Evolutionary conservation across 352 stramenopile species (phyloP).

Genomic region (Globisporangium megalacanthum): DNA sequence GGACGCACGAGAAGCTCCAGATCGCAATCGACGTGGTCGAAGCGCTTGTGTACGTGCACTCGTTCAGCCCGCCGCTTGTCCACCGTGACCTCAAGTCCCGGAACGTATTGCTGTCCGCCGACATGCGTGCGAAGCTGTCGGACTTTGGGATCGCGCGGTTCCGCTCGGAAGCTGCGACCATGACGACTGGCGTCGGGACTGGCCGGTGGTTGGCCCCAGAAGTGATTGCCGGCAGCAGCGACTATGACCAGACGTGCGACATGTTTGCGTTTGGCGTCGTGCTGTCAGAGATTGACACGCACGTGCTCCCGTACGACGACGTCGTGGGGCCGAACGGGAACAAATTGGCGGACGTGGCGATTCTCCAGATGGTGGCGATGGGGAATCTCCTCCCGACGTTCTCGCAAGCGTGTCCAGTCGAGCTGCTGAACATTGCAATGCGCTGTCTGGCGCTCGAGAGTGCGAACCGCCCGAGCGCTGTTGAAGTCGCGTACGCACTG

Average conservation of each 20-base stretch:
- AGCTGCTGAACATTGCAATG: constrained; percentile 28
- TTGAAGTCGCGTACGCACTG: constrained; percentile 44
- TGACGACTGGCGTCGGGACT: constrained; percentile 48
- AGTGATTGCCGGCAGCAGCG: constrained; percentile 26
- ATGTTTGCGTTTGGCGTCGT: constrained; percentile 17
- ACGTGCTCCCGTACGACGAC: constrained; percentile 49
- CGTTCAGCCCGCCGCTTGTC: constrained; percentile 14
- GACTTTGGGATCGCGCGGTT: constrained; percentile 55
- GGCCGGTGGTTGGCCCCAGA: constrained; percentile 30
- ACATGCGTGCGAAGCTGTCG: constrained; percentile 47
- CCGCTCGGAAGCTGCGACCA: constrained; percentile 32
- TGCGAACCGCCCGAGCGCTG: constrained; percentile 32
- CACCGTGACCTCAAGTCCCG: constrained; percentile 19
- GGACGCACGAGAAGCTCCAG: constrained; percentile 5
- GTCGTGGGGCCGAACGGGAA: constrained; percentile 20
- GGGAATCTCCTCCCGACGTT: constrained; percentile 42
- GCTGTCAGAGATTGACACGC: constrained; percentile 15
- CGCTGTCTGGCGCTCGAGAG: constrained; percentile 36
- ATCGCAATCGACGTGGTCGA: constrained; percentile 19
- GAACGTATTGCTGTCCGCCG: constrained; percentile 19
- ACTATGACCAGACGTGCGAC: constrained; percentile 30
- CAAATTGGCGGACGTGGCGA: constrained; percentile 31
- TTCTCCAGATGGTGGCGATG: constrained; percentile 47
- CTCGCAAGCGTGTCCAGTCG: constrained; percentile 26
- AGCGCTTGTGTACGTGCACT: constrained; percentile 13